Percentiles rank a stretch among this genome's conserved stretches.
Conservation (phyloP, 2,329 filamentous ascomycete genomes). For the Beauveria sp. region DNA sequence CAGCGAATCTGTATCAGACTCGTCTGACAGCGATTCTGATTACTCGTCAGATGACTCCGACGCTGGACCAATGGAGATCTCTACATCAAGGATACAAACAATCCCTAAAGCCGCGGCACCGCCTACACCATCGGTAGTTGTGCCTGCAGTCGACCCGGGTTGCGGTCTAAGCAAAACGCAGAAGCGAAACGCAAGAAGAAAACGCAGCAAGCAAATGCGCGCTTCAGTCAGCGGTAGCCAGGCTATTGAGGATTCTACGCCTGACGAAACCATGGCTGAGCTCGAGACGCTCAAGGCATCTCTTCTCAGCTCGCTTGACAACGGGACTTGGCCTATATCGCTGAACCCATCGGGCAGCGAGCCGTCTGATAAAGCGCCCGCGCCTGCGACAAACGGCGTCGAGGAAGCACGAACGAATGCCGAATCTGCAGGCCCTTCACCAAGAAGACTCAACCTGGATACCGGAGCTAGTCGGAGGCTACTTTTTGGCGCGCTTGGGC, state of each 20-base stretch:
- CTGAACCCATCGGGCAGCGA: constrained; percentile 1
- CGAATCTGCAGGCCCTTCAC: neutral
- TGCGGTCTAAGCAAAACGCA: constrained; percentile 36
- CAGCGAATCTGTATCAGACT: constrained; percentile 21
- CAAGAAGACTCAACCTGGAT: constrained; percentile 21
- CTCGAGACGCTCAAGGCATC: constrained; percentile 7
- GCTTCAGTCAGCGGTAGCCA: constrained; percentile 11
- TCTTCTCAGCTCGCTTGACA: constrained; percentile 3
- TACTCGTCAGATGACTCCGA: neutral
- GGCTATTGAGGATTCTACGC: constrained; percentile 14
- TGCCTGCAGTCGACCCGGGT: constrained; percentile 23
- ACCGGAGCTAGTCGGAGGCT: constrained; percentile 58
- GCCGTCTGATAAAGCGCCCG: constrained; percentile 2
- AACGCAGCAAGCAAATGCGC: constrained; percentile 24
- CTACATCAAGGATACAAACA: constrained; percentile 1
- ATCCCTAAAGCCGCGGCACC: neutral
- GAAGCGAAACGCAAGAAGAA: constrained; percentile 44
- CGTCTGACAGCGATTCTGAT: constrained; percentile 23
- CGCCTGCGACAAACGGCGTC: neutral
- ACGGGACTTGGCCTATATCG: constrained; percentile 10
- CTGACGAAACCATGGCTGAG: neutral
- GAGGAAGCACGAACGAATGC: constrained; percentile 6
- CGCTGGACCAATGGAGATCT: neutral
- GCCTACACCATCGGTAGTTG: neutral
- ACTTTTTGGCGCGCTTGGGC: constrained; percentile 64